Conservation (phyloP, 2,329 filamentous ascomycete species). For the Trichoderma cornu-damae region DNA sequence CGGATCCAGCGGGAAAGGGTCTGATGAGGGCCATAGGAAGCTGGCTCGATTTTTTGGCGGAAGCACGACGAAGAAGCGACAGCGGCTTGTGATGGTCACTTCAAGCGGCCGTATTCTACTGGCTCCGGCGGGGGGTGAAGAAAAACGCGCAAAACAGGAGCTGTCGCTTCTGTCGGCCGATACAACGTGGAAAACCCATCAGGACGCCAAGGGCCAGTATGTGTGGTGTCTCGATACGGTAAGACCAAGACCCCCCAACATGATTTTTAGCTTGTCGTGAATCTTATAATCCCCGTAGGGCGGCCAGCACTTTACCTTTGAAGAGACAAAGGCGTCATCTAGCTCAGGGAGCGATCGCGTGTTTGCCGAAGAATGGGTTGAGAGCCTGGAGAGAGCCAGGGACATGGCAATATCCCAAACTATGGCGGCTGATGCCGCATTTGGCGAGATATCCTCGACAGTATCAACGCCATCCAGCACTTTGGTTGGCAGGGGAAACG, state of each 20-base stretch:
- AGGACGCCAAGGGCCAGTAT: constrained; percentile 80
- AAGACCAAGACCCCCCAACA: constrained; percentile 46
- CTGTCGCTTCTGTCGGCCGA: constrained; percentile 75
- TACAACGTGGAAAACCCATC: constrained; percentile 71
- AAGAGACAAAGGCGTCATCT: constrained; percentile 72
- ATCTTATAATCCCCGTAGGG: constrained; percentile 47
- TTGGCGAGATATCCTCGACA: constrained; percentile 62
- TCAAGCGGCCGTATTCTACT: constrained; percentile 85
- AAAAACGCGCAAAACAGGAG: constrained; percentile 92
- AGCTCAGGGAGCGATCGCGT: constrained; percentile 57
- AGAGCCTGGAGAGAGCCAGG: constrained; percentile 77
- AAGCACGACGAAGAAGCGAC: constrained; percentile 84
- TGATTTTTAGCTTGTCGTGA: background rate
- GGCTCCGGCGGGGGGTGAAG: constrained; percentile 85
- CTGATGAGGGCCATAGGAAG: constrained; percentile 75
- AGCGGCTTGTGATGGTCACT: constrained; percentile 90
- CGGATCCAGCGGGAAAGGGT: constrained; percentile 65
- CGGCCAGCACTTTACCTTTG: constrained; percentile 87
- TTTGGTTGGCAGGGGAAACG: constrained; percentile 54
- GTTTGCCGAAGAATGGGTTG: constrained; percentile 86
- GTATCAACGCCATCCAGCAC: constrained; percentile 74
- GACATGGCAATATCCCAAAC: constrained; percentile 77
- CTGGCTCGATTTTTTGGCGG: constrained; percentile 91
- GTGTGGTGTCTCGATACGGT: constrained; percentile 93
- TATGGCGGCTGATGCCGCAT: constrained; percentile 60